phyloP scores from a whole-genome alignment of 805 yeast genomes.

The Maudiozyma saulgeensis region DNA sequence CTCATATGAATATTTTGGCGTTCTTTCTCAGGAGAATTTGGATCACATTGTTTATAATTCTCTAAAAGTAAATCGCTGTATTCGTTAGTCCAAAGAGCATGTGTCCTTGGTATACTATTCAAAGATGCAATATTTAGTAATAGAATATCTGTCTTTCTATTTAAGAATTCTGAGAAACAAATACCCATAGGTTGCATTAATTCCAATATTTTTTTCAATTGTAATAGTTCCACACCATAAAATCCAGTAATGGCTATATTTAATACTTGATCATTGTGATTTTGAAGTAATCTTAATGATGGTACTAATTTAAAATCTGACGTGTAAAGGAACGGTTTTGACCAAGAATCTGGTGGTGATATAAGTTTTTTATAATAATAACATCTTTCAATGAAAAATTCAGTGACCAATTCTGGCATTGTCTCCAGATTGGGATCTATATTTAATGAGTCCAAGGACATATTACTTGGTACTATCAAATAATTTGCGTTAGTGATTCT shows the following conservation, averaged over 20 bases:
- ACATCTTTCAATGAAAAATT: slow-evolving; percentile 73
- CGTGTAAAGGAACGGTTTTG: slow-evolving; percentile 37
- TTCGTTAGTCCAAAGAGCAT: slow-evolving; percentile 24
- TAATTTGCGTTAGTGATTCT: slow-evolving; percentile 1
- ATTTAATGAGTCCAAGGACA: slow-evolving; percentile 8
- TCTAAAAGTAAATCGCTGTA: slow-evolving; percentile 20
- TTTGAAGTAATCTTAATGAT: slow-evolving; percentile 15
- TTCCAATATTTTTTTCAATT: slow-evolving; percentile 52
- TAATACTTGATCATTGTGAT: slow-evolving; percentile 9
- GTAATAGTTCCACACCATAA: slow-evolving; percentile 66
- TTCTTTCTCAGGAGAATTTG: slow-evolving; percentile 2
- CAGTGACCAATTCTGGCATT: slow-evolving; percentile 43
- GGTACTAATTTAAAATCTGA: slow-evolving; percentile 21
- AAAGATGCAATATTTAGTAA: slow-evolving; percentile 24
- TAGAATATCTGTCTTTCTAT: slow-evolving; percentile 23
- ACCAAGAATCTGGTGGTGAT: slow-evolving; percentile 50
- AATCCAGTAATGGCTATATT: slow-evolving; percentile 59
- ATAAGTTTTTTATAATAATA: slow-evolving; percentile 43
- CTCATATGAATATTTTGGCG: slow-evolving; percentile 9
- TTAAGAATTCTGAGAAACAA: slow-evolving; percentile 19
- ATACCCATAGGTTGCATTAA: slow-evolving; percentile 35
- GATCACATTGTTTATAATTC: neutral
- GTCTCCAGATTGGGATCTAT: neutral
- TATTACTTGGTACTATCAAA: slow-evolving; percentile 18
- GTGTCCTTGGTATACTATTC: slow-evolving; percentile 18